Evolutionary conservation across 202 grass and related monocot genomes (phyloP).

Genomic region (Zoysia matrella): DNA sequence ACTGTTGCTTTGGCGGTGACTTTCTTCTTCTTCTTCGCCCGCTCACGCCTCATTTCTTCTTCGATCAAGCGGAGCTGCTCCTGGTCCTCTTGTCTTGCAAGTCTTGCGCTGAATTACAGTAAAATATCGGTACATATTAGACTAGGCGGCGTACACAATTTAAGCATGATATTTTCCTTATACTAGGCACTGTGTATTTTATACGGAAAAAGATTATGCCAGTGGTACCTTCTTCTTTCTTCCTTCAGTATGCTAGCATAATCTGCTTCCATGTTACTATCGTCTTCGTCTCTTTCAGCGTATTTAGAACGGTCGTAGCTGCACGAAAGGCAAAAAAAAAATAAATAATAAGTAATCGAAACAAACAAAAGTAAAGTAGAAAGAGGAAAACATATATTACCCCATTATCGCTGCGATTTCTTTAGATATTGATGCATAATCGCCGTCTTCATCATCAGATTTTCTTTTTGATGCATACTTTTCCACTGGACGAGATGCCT

Average conservation of each 20-base stretch:
- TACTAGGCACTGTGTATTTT: background rate
- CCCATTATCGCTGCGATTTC: conserved; percentile 52
- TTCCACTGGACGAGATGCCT: conserved; percentile 47
- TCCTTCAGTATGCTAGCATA: conserved; percentile 83
- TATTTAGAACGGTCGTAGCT: conserved; percentile 73
- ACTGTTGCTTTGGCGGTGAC: background rate
- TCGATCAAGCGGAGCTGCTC: conserved; percentile 66
- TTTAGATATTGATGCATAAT: background rate
- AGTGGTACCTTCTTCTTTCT: conserved; percentile 71
- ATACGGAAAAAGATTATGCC: background rate
- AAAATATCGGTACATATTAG: background rate
- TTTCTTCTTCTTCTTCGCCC: background rate
- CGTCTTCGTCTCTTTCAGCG: conserved; percentile 61
- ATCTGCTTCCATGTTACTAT: conserved; percentile 74
- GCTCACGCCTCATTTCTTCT: conserved; percentile 60
- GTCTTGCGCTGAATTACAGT: conserved; percentile 45
- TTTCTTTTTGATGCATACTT: conserved; percentile 40
- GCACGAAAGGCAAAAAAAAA: conserved; percentile 27
- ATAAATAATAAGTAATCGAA: background rate
- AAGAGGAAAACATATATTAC: conserved; percentile 29
- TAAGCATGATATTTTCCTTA: background rate
- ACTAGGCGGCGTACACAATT: background rate
- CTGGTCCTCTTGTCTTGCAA: conserved; percentile 70
- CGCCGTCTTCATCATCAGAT: conserved; percentile 35
- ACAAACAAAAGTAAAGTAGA: background rate